Percentiles rank a stretch among this genome's conserved stretches.
phyloP scores from a whole-genome alignment of 2,329 filamentous ascomycete species.

The Nemania sp. region DNA sequence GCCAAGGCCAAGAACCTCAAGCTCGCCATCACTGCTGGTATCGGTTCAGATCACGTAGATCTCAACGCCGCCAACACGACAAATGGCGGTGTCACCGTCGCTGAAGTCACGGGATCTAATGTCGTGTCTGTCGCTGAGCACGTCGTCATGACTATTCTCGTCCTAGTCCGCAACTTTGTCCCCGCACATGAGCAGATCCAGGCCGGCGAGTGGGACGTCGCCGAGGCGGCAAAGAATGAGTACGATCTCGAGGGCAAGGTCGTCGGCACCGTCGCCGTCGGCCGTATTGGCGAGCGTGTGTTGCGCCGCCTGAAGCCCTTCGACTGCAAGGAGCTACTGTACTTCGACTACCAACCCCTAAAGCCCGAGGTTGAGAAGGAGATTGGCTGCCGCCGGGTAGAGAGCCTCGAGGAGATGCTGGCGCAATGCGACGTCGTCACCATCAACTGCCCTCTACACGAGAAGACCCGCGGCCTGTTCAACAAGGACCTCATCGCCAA shows the following conservation, averaged over 20 bases:
- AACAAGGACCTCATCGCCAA: slow-evolving; percentile 98
- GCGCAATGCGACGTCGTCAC: slow-evolving; percentile 96
- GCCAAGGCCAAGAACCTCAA: slow-evolving; percentile 99
- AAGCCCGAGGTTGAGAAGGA: slow-evolving; percentile 87
- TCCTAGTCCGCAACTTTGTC: slow-evolving; percentile 97
- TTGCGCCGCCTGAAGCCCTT: slow-evolving; percentile 95
- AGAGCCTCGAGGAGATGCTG: slow-evolving; percentile 91
- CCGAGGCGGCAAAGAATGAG: slow-evolving; percentile 96
- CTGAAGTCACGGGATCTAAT: slow-evolving; percentile 97
- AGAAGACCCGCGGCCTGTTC: slow-evolving; percentile 96
- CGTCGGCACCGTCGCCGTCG: slow-evolving; percentile 96
- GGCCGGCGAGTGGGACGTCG: slow-evolving; percentile 93
- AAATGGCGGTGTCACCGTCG: slow-evolving; percentile 96
- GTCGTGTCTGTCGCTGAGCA: slow-evolving; percentile 99
- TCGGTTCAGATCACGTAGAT: slow-evolving; percentile 98
- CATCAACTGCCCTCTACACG: slow-evolving; percentile 99
- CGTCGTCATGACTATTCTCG: slow-evolving; percentile 98
- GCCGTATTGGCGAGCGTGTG: slow-evolving; percentile 97
- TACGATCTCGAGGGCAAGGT: slow-evolving; percentile 98
- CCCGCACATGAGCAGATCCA: slow-evolving; percentile 95
- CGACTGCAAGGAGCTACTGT: slow-evolving; percentile 99
- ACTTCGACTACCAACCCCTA: slow-evolving; percentile 99
- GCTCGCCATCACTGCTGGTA: slow-evolving; percentile 95
- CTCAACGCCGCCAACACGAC: slow-evolving; percentile 97
- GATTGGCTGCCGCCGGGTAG: slow-evolving; percentile 93